Evolutionary conservation across 371 early-diverging fungal species (phyloP).

Genomic region (Gilbertella persicaria): DNA sequence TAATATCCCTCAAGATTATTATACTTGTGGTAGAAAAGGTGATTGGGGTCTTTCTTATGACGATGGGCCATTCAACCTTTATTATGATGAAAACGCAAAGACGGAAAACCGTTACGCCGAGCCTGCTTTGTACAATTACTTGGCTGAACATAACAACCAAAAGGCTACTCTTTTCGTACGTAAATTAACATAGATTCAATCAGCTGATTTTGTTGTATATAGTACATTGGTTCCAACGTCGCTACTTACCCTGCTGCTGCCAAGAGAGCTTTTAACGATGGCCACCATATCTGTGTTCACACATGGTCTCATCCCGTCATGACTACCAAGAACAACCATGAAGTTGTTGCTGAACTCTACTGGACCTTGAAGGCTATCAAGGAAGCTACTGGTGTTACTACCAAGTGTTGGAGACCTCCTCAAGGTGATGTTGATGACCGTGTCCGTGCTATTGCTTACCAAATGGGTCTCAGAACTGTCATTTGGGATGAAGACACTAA

Average conservation of each 20-base stretch:
- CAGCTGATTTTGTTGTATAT: neutral
- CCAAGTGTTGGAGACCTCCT: slow-evolving; percentile 56
- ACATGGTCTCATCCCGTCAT: slow-evolving; percentile 61
- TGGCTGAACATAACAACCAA: slow-evolving; percentile 27
- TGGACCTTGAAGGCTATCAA: slow-evolving; percentile 52
- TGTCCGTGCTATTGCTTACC: slow-evolving; percentile 49
- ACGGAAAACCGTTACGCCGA: slow-evolving; percentile 26
- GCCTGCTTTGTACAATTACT: slow-evolving; percentile 41
- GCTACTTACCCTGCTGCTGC: slow-evolving; percentile 41
- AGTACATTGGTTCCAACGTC: slow-evolving; percentile 49
- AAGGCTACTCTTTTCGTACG: slow-evolving; percentile 26
- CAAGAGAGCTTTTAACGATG: slow-evolving; percentile 41
- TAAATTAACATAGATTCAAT: neutral
- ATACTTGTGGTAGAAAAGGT: slow-evolving; percentile 33
- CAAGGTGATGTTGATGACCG: slow-evolving; percentile 55
- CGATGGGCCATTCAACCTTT: slow-evolving; percentile 43
- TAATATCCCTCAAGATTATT: slow-evolving; percentile 33
- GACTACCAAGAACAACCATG: slow-evolving; percentile 50
- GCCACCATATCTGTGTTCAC: slow-evolving; percentile 49
- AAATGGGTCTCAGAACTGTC: slow-evolving; percentile 44
- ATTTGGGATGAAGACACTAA: slow-evolving; percentile 43
- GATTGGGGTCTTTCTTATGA: slow-evolving; percentile 51
- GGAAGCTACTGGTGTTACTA: slow-evolving; percentile 50
- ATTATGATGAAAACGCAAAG: slow-evolving; percentile 8
- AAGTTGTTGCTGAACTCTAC: slow-evolving; percentile 57